A percentile compares a stretch with the other conserved stretches of the same genome.
phyloP scores from a whole-genome alignment of 305 asterid genomes.

The Stenogyne calaminthoides region DNA sequence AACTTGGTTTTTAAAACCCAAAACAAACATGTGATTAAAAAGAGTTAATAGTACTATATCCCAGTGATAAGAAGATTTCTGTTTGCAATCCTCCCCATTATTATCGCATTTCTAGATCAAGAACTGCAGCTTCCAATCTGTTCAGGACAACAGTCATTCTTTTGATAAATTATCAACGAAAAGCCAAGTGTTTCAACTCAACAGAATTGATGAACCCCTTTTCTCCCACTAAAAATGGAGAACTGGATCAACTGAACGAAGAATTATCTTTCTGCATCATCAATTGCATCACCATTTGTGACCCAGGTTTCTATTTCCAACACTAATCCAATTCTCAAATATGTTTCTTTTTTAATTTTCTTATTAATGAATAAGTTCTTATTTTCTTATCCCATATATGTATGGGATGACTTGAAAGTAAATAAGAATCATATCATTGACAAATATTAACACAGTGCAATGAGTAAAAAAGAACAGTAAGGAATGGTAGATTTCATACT shows the following conservation, averaged over 20 bases:
- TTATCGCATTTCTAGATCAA: slow-evolving; percentile 96
- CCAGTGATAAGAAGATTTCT: slow-evolving; percentile 85
- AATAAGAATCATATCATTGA: not conserved
- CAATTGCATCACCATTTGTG: not conserved
- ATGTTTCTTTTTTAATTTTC: not conserved
- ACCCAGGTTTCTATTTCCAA: not conserved
- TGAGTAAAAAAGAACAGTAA: not conserved
- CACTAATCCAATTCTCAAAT: not conserved
- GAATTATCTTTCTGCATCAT: slow-evolving; percentile 14
- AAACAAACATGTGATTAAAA: not conserved
- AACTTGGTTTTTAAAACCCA: too few species aligned
- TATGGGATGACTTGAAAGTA: not conserved
- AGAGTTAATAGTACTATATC: slow-evolving; percentile 65
- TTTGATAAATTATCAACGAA: slow-evolving; percentile 1
- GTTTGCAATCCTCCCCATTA: slow-evolving; percentile 67
- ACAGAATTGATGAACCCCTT: not conserved
- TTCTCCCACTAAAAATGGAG: not conserved
- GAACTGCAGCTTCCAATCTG: slow-evolving; percentile 91
- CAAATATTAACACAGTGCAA: slow-evolving; percentile 10
- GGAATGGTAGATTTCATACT: not conserved
- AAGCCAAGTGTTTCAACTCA: not conserved
- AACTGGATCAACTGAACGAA: not conserved
- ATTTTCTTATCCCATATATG: not conserved
- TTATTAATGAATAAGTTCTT: not conserved
- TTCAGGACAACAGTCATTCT: slow-evolving; percentile 1